Evolutionary conservation across 352 stramenopile genomes (phyloP).

Genomic region (Globisporangium mamillatum): DNA sequence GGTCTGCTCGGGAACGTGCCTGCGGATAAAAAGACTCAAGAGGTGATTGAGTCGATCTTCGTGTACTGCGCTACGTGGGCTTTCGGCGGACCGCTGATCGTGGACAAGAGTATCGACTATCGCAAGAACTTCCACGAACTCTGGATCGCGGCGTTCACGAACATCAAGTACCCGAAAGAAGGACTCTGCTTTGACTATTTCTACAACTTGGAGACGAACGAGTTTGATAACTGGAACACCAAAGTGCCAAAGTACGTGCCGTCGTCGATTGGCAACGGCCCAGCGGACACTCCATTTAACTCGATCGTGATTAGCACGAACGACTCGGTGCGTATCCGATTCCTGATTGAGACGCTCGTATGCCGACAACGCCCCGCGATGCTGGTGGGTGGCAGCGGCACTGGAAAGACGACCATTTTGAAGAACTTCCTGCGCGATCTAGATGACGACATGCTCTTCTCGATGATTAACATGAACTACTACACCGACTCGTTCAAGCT

Average conservation of each 20-base stretch:
- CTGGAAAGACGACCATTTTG: slow-evolving; percentile 97
- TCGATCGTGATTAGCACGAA: slow-evolving; percentile 96
- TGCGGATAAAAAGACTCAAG: slow-evolving; percentile 89
- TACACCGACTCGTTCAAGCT: slow-evolving; percentile 95
- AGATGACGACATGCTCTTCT: slow-evolving; percentile 94
- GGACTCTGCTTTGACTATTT: slow-evolving; percentile 97
- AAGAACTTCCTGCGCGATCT: slow-evolving; percentile 93
- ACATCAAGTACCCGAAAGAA: slow-evolving; percentile 94
- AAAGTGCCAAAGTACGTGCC: slow-evolving; percentile 92
- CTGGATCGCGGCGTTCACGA: slow-evolving; percentile 78
- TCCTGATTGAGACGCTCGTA: slow-evolving; percentile 93
- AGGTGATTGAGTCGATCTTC: slow-evolving; percentile 95
- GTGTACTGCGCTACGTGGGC: slow-evolving; percentile 96
- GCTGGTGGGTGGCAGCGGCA: slow-evolving; percentile 94
- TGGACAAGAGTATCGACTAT: slow-evolving; percentile 90
- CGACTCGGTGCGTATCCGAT: slow-evolving; percentile 94
- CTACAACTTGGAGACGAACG: slow-evolving; percentile 91
- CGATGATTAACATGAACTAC: slow-evolving; percentile 98
- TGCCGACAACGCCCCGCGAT: slow-evolving; percentile 93
- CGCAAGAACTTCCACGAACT: slow-evolving; percentile 89
- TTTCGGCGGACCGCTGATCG: slow-evolving; percentile 94
- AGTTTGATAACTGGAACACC: slow-evolving; percentile 92
- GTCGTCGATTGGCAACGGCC: slow-evolving; percentile 90
- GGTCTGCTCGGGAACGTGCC: slow-evolving; percentile 85
- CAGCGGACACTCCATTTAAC: slow-evolving; percentile 94